Evolutionary conservation across 139 green algal genomes (phyloP).

Genomic region (Gonium pectorale): DNA sequence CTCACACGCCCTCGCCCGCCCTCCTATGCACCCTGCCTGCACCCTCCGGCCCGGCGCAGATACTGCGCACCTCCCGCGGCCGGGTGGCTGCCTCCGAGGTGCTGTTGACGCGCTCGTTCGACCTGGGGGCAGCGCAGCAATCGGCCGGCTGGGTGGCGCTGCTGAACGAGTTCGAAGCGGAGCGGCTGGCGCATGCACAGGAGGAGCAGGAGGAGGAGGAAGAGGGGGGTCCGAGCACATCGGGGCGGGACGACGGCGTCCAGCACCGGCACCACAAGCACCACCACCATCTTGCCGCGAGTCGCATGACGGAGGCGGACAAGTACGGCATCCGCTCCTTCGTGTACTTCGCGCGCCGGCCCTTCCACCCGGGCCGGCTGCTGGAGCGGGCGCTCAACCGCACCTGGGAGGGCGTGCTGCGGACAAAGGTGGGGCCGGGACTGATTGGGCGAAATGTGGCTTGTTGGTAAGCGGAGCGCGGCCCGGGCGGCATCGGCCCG

Average conservation of each 20-base stretch:
- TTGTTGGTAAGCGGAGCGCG: too few species aligned
- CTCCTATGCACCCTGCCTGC: background rate
- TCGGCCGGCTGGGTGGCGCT: constrained; percentile 52
- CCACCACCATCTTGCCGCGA: constrained; percentile 7
- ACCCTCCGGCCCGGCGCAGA: background rate
- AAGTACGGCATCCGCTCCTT: constrained; percentile 70
- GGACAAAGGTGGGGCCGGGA: constrained; percentile 65
- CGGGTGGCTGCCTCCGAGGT: constrained; percentile 21
- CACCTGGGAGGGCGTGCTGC: constrained; percentile 66
- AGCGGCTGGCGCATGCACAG: background rate
- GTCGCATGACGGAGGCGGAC: constrained; percentile 51
- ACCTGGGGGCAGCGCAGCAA: constrained; percentile 43
- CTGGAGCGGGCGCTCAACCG: constrained; percentile 57
- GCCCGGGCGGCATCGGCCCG: too few species aligned
- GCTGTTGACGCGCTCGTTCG: constrained; percentile 42
- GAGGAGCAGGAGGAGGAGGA: background rate
- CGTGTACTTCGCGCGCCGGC: constrained; percentile 68
- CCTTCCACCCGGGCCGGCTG: constrained; percentile 70
- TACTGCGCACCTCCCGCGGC: constrained; percentile 11
- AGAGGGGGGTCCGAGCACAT: background rate
- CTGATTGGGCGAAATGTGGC: too few species aligned
- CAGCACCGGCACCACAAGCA: constrained; percentile 37
- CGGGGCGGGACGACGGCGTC: constrained; percentile 1
- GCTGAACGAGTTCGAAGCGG: constrained; percentile 58
- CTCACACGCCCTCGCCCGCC: background rate